Conservation (phyloP, 179 eudicot genomes). For the Sideroxylon spinosum region DNA sequence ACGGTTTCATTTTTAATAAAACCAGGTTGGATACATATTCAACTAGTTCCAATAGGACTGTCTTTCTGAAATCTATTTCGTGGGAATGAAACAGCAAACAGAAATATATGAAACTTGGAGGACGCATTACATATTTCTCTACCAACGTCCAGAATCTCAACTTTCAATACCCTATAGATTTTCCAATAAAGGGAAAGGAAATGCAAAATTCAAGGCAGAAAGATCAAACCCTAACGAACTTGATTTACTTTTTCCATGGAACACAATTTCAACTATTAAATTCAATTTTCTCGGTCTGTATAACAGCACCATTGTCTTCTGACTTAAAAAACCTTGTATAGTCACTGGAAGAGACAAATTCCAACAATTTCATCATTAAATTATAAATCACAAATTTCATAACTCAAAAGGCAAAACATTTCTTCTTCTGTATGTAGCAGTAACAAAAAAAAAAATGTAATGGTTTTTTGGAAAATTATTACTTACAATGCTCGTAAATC, state of each 20-base stretch:
- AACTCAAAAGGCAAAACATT: not conserved
- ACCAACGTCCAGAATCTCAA: not conserved
- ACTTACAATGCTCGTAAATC: conserved; percentile 80
- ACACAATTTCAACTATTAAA: not conserved
- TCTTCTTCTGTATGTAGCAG: not conserved
- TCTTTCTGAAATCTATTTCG: not conserved
- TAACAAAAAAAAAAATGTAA: not conserved
- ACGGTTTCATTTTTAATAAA: not conserved
- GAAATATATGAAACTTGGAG: not conserved
- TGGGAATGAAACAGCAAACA: not conserved
- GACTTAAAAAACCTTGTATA: not conserved
- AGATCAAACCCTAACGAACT: not conserved
- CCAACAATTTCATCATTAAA: not conserved
- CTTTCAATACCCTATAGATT: not conserved
- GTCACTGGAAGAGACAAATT: not conserved
- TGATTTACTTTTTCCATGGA: not conserved
- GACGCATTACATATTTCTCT: not conserved
- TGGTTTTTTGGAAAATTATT: not conserved
- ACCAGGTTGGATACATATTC: not conserved
- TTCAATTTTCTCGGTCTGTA: not conserved
- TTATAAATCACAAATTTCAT: conserved; percentile 8
- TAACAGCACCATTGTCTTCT: not conserved
- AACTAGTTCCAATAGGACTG: not conserved
- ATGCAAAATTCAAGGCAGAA: not conserved
- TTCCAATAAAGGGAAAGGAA: not conserved